Base-by-base conservation (phyloP, 257 asterid species). In the Coffea canephora region DNA sequence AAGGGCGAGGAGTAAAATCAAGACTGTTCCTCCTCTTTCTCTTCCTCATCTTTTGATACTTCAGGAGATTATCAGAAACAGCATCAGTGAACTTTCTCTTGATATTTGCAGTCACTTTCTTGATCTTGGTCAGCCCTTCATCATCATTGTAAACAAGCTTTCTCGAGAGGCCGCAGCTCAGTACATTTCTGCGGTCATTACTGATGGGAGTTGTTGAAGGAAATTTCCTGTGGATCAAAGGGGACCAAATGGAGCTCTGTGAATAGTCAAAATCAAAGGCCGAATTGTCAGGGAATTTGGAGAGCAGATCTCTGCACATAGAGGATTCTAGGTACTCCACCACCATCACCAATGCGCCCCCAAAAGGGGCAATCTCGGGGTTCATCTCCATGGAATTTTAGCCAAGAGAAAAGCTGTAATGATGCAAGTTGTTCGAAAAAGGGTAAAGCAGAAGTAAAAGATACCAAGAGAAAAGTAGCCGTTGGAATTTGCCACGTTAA, bases 241-340 rank as follows among this genome's bases (percentile, higher is more conserved):
- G 99, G 62, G 99, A 95, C 98, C 99, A 95, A 55, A 95, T 89
- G 64, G 98, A 90, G 87, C 98, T 95, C 94, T 92, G 97, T 3
- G 97, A 64, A 82, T 95, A 93, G 87, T 95, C 89, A 86, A 92
- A 93, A 77, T 90, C 99, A 82, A 91, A 93, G 18, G 97, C 90
- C 0, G 99, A 90, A 82, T 91, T 90, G 85, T 95, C 98, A 0
- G 97, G 97, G 79, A 92, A 93, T 71, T 91, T 95, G 89, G 81
- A 71, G 78, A 95, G 97, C 46, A 91, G 97, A 48, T 89, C 89
- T 13, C 16, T 89, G 0, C 98, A 91, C 99, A 91, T 93, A 81
- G 95, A 71, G 13, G 92, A 68, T 82, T 91, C 96, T 0, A 95
- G 89, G 74, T 93, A 92, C 85, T 95, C 97, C 65, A 95, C 91